phyloP scores from a whole-genome alignment of 2,329 filamentous ascomycete genomes.

The Phialophora verrucosa region DNA sequence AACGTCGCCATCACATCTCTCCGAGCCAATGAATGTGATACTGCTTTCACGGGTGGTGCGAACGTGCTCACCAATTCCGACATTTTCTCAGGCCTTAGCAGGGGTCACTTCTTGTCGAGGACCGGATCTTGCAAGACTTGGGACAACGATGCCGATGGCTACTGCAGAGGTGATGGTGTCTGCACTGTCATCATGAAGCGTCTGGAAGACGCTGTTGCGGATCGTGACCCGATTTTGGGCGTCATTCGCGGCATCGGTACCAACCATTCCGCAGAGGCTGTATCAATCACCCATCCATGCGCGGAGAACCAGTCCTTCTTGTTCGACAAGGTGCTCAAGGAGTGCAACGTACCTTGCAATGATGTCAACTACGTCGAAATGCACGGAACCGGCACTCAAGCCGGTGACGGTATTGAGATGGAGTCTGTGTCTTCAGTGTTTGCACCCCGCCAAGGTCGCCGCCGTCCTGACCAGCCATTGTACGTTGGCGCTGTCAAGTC shows the following conservation, averaged over 20 bases:
- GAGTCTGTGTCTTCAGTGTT: conserved; percentile 47
- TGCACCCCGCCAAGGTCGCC: conserved; percentile 40
- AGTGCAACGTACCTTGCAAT: conserved; percentile 46
- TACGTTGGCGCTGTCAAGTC: conserved; percentile 46
- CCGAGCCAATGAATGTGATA: conserved; percentile 78
- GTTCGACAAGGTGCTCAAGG: conserved; percentile 47
- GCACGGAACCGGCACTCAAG: conserved; percentile 52
- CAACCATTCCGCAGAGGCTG: conserved; percentile 68
- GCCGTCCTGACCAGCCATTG: conserved; percentile 44
- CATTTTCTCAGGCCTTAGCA: conserved; percentile 75
- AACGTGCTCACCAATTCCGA: conserved; percentile 82
- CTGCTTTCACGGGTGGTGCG: conserved; percentile 77
- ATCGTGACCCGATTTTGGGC: conserved; percentile 73
- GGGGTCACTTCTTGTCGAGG: conserved; percentile 78
- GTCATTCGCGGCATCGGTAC: conserved; percentile 76
- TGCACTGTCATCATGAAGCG: conserved; percentile 79
- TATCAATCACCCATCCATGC: conserved; percentile 53
- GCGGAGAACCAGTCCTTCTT: conserved; percentile 48
- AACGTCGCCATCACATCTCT: conserved; percentile 74
- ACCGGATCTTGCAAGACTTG: conserved; percentile 80
- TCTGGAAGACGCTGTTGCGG: conserved; percentile 75
- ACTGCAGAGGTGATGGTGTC: conserved; percentile 79
- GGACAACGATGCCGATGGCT: conserved; percentile 79
- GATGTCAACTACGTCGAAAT: conserved; percentile 49
- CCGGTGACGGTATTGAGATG: conserved; percentile 49